These are phyloP conservation scores for Pinus taeda DNA, from an alignment of 75 land plant species.

Conservation along the genomic window DNA sequence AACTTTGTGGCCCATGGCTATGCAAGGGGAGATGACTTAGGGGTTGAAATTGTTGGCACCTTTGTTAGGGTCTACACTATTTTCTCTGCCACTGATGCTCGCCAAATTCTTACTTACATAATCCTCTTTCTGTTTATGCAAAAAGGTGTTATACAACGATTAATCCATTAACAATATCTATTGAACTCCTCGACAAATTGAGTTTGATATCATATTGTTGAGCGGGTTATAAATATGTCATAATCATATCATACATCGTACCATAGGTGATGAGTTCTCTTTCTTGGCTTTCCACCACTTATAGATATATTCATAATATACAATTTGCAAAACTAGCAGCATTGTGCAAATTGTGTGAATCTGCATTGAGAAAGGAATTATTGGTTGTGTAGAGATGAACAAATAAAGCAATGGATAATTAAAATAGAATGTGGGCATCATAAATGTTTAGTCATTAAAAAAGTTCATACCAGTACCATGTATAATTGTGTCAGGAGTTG, in stretches of 20 bases:
- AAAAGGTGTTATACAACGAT: too few relatives aligned
- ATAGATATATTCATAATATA: slow-evolving; percentile 51
- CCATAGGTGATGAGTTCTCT: slow-evolving; percentile 1
- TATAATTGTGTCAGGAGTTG: slow-evolving; percentile 85
- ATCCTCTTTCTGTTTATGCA: too few relatives aligned
- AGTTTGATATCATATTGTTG: too few relatives aligned
- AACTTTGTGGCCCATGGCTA: too few relatives aligned
- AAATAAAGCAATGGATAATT: slow-evolving; percentile 56
- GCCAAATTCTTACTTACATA: too few relatives aligned
- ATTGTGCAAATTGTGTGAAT: slow-evolving; percentile 61
- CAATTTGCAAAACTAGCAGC: slow-evolving; percentile 52
- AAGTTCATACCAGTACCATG: slow-evolving; percentile 54
- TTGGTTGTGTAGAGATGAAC: background rate
- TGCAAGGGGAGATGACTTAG: too few relatives aligned
- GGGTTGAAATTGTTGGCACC: too few relatives aligned
- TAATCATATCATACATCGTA: slow-evolving; percentile 1
- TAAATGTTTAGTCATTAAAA: background rate
- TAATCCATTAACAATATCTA: too few relatives aligned
- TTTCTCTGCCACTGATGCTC: too few relatives aligned
- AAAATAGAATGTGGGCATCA: background rate
- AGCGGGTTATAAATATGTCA: background rate
- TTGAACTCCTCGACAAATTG: too few relatives aligned
- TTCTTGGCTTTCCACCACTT: slow-evolving; percentile 14
- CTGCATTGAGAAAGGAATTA: slow-evolving; percentile 22
- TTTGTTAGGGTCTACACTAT: too few relatives aligned